A percentile compares a stretch with the other conserved stretches of the same genome.
These are phyloP conservation scores for Aspergillus sparsus DNA, from an alignment of 495 filamentous ascomycete species.

Conservation along the genomic window DNA sequence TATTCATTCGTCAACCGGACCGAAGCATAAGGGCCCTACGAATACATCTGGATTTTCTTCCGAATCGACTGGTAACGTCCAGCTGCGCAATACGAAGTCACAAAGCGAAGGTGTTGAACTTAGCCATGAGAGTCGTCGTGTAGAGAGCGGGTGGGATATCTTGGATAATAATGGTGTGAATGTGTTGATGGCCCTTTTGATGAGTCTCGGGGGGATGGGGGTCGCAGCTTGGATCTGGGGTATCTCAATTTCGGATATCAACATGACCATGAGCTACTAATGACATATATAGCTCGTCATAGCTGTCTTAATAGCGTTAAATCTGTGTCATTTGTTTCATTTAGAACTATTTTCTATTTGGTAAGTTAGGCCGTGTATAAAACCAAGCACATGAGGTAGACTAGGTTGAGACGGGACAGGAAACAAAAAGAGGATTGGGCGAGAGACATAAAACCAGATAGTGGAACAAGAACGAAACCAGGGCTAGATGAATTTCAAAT, in stretches of 20 bases:
- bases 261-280: too few relatives aligned
- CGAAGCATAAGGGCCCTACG: constrained; percentile 4
- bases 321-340: too few relatives aligned
- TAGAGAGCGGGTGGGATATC: constrained; percentile 73
- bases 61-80: constrained; percentile 7
- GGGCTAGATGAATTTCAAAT: too few relatives aligned
- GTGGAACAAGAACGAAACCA: too few relatives aligned
- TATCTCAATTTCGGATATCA: constrained; percentile 29
- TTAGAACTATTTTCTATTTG: too few relatives aligned
- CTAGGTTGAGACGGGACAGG: too few relatives aligned
- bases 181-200: constrained; percentile 77
- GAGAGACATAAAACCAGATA: too few relatives aligned
- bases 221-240: constrained; percentile 49
- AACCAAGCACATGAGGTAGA: too few relatives aligned
- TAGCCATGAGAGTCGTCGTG: constrained; percentile 64
- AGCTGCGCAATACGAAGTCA: constrained; percentile 31
- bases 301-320: too few relatives aligned
- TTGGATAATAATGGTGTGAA: constrained; percentile 96
- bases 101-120: constrained; percentile 19
- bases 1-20: constrained; percentile 12
- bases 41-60: constrained; percentile 1
- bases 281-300: too few relatives aligned
- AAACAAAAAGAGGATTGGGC: too few relatives aligned
- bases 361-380: too few relatives aligned
- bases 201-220: constrained; percentile 79